Evolutionary conservation across 2,329 filamentous ascomycete species (phyloP).

Genomic region (Ceratocystis cacaofunesta): DNA sequence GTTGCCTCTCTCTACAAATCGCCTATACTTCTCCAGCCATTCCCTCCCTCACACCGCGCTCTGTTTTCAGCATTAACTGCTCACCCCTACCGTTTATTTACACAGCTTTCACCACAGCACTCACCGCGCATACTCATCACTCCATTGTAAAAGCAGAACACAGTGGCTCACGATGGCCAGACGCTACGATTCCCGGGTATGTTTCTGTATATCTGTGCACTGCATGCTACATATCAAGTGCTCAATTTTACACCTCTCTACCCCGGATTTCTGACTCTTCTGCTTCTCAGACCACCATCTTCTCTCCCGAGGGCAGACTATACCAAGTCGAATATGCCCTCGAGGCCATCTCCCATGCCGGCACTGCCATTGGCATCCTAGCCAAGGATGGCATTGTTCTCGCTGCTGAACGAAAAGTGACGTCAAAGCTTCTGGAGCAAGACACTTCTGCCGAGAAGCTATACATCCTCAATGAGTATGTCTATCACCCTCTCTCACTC

Average conservation of each 20-base stretch:
- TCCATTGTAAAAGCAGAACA: not conserved
- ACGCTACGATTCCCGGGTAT: constrained; percentile 91
- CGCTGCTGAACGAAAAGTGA: constrained; percentile 95
- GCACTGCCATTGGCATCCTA: constrained; percentile 89
- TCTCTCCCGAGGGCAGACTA: constrained; percentile 94
- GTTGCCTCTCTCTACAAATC: not conserved
- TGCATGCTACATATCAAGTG: not conserved
- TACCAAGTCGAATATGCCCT: constrained; percentile 99
- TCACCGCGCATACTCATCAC: not conserved
- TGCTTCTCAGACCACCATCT: constrained; percentile 75
- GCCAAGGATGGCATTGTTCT: constrained; percentile 97
- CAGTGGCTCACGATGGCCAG: constrained; percentile 53
- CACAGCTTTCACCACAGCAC: not conserved
- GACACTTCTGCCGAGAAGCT: constrained; percentile 99
- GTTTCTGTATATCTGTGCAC: constrained; percentile 22
- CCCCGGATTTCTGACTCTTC: not conserved
- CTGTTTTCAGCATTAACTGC: constrained; percentile 1
- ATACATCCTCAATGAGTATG: constrained; percentile 95
- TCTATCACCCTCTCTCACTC: constrained; percentile 9
- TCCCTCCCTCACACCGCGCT: not conserved
- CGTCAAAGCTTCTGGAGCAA: constrained; percentile 96
- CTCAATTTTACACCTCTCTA: not conserved
- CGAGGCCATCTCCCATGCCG: constrained; percentile 95
- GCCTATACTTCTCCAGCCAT: not conserved
- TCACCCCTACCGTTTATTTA: constrained; percentile 17